Evolutionary conservation across 805 yeast species (phyloP).

Genomic region (Metahyphopichia silvanorum): DNA sequence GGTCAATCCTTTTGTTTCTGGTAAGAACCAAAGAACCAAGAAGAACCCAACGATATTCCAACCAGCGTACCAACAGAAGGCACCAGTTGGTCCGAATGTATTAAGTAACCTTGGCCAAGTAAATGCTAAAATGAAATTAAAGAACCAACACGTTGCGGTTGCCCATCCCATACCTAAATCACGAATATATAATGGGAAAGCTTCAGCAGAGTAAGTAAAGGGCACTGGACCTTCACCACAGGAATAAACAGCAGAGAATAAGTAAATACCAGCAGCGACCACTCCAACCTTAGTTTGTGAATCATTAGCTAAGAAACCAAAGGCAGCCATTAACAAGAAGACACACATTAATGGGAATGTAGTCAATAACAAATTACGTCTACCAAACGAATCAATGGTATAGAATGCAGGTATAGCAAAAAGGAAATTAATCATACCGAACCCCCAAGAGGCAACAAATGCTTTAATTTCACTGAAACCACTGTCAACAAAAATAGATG

Average conservation of each 20-base stretch:
- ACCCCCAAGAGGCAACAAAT: conserved; percentile 80
- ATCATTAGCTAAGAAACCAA: conserved; percentile 65
- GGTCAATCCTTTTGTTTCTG: conserved; percentile 66
- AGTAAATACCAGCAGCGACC: conserved; percentile 69
- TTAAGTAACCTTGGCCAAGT: conserved; percentile 74
- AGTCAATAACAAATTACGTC: conserved; percentile 55
- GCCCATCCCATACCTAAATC: conserved; percentile 81
- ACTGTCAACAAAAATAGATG: conserved; percentile 68
- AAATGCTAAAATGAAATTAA: conserved; percentile 65
- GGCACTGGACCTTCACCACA: conserved; percentile 91
- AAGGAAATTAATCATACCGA: conserved; percentile 74
- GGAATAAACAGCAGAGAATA: conserved; percentile 71
- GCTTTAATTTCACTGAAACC: conserved; percentile 63
- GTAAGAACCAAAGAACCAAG: conserved; percentile 66
- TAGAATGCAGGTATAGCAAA: conserved; percentile 82
- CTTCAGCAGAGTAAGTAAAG: conserved; percentile 84
- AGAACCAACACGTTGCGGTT: conserved; percentile 72
- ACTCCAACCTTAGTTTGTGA: conserved; percentile 59
- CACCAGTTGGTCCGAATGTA: conserved; percentile 76
- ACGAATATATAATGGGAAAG: conserved; percentile 72
- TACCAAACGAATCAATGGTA: conserved; percentile 71
- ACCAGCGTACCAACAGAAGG: conserved; percentile 85
- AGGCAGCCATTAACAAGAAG: conserved; percentile 60
- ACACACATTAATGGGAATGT: conserved; percentile 66
- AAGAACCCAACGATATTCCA: conserved; percentile 74